These are phyloP conservation scores for Jatropha podagrica DNA, from an alignment of 441 rosid genomes.

Conservation along the genomic window DNA sequence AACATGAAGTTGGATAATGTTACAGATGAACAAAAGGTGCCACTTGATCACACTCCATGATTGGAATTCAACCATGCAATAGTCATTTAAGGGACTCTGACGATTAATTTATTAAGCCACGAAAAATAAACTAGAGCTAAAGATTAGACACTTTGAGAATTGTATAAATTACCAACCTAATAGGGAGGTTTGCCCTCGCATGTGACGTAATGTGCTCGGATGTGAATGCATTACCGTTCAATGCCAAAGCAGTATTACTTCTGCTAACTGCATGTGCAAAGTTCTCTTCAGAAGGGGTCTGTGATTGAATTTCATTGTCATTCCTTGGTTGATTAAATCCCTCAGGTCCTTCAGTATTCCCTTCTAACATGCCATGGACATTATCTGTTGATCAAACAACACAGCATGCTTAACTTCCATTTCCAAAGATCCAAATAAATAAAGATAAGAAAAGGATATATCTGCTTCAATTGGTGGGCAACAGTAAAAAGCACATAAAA, in stretches of 20 bases:
- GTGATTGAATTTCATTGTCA: conserved; percentile 24
- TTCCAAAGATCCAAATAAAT: conserved; percentile 15
- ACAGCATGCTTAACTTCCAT: conserved; percentile 33
- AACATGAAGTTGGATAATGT: not conserved
- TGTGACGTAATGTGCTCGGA: conserved; percentile 37
- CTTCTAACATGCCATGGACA: conserved; percentile 30
- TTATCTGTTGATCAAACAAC: conserved; percentile 47
- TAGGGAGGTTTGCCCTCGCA: conserved; percentile 25
- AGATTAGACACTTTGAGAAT: conserved; percentile 18
- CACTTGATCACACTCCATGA: not conserved
- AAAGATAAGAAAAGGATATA: conserved; percentile 13
- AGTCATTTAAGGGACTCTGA: not conserved
- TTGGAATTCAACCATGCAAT: not conserved
- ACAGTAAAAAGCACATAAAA: not conserved
- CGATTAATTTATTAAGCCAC: not conserved
- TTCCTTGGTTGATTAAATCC: conserved; percentile 23
- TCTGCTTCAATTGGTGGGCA: not conserved
- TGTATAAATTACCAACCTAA: conserved; percentile 45
- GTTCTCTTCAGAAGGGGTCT: conserved; percentile 27
- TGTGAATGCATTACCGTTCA: conserved; percentile 37
- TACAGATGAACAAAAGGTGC: not conserved
- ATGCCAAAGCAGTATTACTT: conserved; percentile 28
- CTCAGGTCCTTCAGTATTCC: conserved; percentile 30
- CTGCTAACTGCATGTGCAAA: conserved; percentile 27
- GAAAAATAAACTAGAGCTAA: conserved; percentile 18